Conservation (phyloP, 2,329 filamentous ascomycete genomes). For the Exophiala sp. region DNA sequence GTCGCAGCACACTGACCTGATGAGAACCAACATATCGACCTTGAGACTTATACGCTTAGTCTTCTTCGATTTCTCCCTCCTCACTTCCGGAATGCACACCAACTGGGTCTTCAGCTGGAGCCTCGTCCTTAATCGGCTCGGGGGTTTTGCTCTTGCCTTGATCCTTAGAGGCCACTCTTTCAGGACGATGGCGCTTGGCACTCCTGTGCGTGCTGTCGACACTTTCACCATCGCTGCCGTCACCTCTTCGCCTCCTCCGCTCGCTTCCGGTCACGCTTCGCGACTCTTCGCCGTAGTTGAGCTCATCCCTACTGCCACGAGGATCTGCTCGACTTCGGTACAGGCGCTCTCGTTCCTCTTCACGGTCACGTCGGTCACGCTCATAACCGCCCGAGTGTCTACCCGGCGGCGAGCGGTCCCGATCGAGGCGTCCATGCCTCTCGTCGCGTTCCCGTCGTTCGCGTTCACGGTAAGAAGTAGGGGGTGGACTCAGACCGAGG, state of each 20-base stretch:
- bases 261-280: constrained; percentile 56
- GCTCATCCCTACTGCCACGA: constrained; percentile 74
- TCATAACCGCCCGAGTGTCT: constrained; percentile 58
- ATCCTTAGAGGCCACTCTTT: constrained; percentile 45
- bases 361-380: constrained; percentile 79
- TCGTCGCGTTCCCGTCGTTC: constrained; percentile 41
- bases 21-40: neutral
- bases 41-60: constrained; percentile 29
- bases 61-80: constrained; percentile 95
- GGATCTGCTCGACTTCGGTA: constrained; percentile 81
- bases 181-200: constrained; percentile 55
- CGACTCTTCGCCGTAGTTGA: constrained; percentile 80
- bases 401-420: constrained; percentile 33
- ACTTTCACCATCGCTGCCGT: constrained; percentile 69
- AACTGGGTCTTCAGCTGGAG: constrained; percentile 51
- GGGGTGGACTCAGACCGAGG: constrained; percentile 52
- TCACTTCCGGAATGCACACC: constrained; percentile 82
- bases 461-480: constrained; percentile 36
- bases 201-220: constrained; percentile 51
- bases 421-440: constrained; percentile 33
- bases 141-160: constrained; percentile 54
- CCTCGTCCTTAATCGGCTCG: constrained; percentile 34
- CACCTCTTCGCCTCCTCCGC: constrained; percentile 69
- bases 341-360: constrained; percentile 82
- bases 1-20: constrained; percentile 18